A percentile compares a stretch with the other conserved stretches of the same genome.
Evolutionary conservation across 164 flowering plant genomes (phyloP).

Genomic region (Sextonia rubra): DNA sequence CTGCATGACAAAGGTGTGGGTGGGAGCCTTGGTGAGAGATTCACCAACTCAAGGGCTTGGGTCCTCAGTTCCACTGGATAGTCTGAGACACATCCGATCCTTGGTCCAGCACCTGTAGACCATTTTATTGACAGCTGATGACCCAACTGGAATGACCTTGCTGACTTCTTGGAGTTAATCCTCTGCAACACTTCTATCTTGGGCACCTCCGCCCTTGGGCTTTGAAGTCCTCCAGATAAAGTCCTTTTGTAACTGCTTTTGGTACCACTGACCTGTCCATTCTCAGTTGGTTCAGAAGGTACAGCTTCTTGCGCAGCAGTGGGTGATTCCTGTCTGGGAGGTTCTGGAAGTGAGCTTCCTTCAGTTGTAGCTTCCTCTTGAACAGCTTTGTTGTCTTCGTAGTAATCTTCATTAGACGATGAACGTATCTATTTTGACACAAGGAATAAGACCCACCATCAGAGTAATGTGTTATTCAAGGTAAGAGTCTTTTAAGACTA

Average conservation of each 20-base stretch:
- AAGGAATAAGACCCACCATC: slow-evolving; percentile 1
- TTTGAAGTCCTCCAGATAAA: slow-evolving; percentile 76
- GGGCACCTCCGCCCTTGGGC: slow-evolving; percentile 65
- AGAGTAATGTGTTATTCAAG: background rate
- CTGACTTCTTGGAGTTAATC: slow-evolving; percentile 68
- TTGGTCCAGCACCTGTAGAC: slow-evolving; percentile 85
- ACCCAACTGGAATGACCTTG: slow-evolving; percentile 64
- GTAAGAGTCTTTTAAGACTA: background rate
- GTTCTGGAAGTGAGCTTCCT: slow-evolving; percentile 10
- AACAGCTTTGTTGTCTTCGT: slow-evolving; percentile 29
- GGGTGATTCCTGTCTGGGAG: slow-evolving; percentile 15
- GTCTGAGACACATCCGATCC: slow-evolving; percentile 85
- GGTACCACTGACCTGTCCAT: background rate
- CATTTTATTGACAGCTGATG: slow-evolving; percentile 64
- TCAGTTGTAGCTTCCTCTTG: slow-evolving; percentile 6
- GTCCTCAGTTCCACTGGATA: slow-evolving; percentile 64
- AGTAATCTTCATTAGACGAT: slow-evolving; percentile 51
- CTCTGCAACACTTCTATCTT: slow-evolving; percentile 57
- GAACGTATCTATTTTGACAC: slow-evolving; percentile 36
- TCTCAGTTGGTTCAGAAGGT: slow-evolving; percentile 17
- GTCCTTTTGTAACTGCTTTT: slow-evolving; percentile 45
- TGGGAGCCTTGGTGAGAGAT: slow-evolving; percentile 56
- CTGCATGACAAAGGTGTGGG: slow-evolving; percentile 27
- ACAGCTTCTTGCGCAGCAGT: slow-evolving; percentile 10
- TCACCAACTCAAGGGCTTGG: slow-evolving; percentile 70